These are phyloP conservation scores for Esteya vermicola DNA, from an alignment of 2,329 filamentous ascomycete species.

Conservation along the genomic window DNA sequence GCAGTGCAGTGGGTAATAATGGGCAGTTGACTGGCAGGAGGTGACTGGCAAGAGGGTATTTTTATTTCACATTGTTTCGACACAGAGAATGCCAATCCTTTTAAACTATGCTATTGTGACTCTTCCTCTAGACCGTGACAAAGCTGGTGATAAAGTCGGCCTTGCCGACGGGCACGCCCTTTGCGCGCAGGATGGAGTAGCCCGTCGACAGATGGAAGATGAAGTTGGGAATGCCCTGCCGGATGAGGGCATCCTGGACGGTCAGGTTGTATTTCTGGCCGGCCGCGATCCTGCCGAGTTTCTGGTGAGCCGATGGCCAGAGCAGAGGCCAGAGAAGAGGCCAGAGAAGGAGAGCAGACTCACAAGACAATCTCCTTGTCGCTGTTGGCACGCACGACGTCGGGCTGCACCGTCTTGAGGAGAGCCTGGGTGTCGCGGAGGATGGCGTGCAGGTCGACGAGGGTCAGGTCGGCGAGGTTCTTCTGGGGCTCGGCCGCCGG, in stretches of 20 bases:
- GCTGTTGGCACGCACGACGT: constrained; percentile 13
- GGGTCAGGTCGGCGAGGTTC: constrained; percentile 21
- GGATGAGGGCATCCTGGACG: constrained; percentile 23
- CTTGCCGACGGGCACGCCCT: constrained; percentile 46
- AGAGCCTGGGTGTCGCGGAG: constrained; percentile 16
- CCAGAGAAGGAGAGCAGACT: constrained; percentile 6
- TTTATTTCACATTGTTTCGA: too few species aligned
- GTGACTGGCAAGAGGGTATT: too few species aligned
- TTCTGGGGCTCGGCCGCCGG: constrained; percentile 16
- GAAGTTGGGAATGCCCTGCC: constrained; percentile 39
- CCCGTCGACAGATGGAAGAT: constrained; percentile 43
- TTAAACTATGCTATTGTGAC: too few species aligned
- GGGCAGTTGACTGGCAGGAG: too few species aligned
- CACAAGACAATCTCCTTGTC: constrained; percentile 11
- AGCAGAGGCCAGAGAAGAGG: neutral
- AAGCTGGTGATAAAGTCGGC: constrained; percentile 28
- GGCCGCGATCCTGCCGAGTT: neutral
- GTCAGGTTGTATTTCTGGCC: constrained; percentile 7
- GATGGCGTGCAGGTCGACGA: constrained; percentile 16
- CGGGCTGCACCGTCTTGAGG: constrained; percentile 15
- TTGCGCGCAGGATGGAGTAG: constrained; percentile 40
- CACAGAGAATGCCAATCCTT: too few species aligned
- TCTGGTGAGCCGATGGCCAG: neutral
- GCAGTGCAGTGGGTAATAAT: too few species aligned
- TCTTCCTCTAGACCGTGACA: constrained; percentile 3